Evolutionary conservation across 2,329 filamentous ascomycete genomes (phyloP), one percentile per base, ranked within the genome.

Genomic region (Pseudogymnoascus sp.): DNA sequence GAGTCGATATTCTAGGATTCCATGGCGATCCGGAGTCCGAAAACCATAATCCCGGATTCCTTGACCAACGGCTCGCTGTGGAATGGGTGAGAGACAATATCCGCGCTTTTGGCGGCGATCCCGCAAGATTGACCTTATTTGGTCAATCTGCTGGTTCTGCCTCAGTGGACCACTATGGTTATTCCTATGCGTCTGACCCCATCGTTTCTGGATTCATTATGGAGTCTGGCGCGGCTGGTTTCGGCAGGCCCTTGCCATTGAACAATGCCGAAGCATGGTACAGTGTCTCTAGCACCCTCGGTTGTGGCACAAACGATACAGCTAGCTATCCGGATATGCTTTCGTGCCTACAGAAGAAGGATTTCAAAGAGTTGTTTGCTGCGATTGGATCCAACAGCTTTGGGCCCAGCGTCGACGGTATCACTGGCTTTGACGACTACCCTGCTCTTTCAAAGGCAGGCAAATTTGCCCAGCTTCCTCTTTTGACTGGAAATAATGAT

Each of bases 121-220:
- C 64, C 41, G 43, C 62, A 14, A 78, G 81, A 60, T 76, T 87
- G 30, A 86, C 81, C 2, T 69, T 85, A 58, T 82, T 82, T 78
- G 85, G 84, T 0, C 71, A 82, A 60, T 83, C 80, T 63, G 82
- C 83, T 15, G 83, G 83, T 4, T 80, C 81, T 5, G 84, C 87
- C 69, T 83, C 82, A 62, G 78, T 64, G 12, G 68, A 69, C 47
- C 61, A 59, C 30, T 66, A 69, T 59, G 59, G 47, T 36, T 69
- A 61, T 59, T 64, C 67, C 11, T 67, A 60, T 41, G 22, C 50
- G 3, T 41, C 62, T 15, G 62, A 69, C 43, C 64, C 68, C 1
- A 65, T 67, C 35, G 60, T 65, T 25, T 28, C 36, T n/a, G 62
- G 63, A n/a, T 59, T 62, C 6, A 66, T 68, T 25, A 25, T 62